These are phyloP conservation scores for Cylindrotheca fusiformis DNA, from an alignment of 108 stramenopile species.

Conservation along the genomic window DNA sequence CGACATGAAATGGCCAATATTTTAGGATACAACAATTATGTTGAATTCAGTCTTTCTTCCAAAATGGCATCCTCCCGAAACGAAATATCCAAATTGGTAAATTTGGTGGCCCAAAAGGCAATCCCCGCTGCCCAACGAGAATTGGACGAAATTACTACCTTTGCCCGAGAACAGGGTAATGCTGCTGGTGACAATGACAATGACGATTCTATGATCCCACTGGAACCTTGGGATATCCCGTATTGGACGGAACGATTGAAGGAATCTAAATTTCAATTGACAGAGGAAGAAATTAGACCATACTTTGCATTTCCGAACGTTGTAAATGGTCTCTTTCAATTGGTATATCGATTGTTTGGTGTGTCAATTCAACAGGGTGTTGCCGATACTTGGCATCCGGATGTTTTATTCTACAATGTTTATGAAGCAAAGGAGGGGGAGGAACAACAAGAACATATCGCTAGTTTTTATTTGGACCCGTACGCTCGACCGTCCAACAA, in stretches of 20 bases:
- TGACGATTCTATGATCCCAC: constrained; percentile 26
- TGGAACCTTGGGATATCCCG: constrained; percentile 83
- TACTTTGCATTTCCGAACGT: constrained; percentile 90
- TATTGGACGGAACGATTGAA: constrained; percentile 88
- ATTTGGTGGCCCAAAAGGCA: constrained; percentile 3
- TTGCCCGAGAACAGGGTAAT: constrained; percentile 8
- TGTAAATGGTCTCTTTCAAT: constrained; percentile 83
- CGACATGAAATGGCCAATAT: constrained; percentile 28
- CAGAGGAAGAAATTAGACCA: constrained; percentile 91
- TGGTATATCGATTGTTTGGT: constrained; percentile 83
- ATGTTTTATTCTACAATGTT: constrained; percentile 90
- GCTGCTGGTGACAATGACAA: constrained; percentile 1
- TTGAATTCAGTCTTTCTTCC: constrained; percentile 15
- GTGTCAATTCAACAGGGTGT: constrained; percentile 78
- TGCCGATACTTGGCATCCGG: constrained; percentile 89
- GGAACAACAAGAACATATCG: constrained; percentile 71
- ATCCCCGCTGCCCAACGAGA: constrained; percentile 39
- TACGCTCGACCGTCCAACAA: constrained; percentile 92
- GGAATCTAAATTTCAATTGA: constrained; percentile 85
- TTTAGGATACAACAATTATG: constrained; percentile 42
- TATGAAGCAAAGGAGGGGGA: constrained; percentile 43
- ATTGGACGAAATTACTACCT: constrained; percentile 34
- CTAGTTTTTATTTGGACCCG: constrained; percentile 92
- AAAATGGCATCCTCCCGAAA: background rate
- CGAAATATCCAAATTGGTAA: background rate